Evolutionary conservation across 768 basidiomycete genomes (phyloP), one percentile per base, ranked within the genome.

Genomic region (Podaxis rugospora): DNA sequence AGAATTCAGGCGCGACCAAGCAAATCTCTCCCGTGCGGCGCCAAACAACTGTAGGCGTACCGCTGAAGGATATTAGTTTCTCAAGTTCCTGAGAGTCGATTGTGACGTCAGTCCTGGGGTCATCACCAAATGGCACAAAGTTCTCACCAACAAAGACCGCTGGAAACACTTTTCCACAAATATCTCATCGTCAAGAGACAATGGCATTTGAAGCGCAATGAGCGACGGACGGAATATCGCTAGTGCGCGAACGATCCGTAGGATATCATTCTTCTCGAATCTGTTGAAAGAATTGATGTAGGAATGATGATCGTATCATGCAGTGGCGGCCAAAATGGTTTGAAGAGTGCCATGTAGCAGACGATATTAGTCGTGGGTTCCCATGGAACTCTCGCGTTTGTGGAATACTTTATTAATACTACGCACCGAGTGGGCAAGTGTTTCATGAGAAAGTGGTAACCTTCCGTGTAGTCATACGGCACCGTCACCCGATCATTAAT

Each of bases 41-140:
- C 96, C 96, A 99, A 10, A 96, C 92, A 44, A 95, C 94, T 1
- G 96, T 98, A 2, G 96, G 96, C 28, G 96, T 98, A 10, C 96
- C 96, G 66, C 91, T 95, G 73, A 92, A 97, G 55, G 93, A 94
- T 62, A 98, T 97, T 63, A 98, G 83, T 75, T 97, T 98, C 74
- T 97, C 93, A 59, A 98, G 82, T 78, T 98, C 96, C 93, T 96
- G 65, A 10, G 53, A 14, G 58, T 54, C 36, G 63, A 9, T 10
- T 10, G 16, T 66, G 49, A 65, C 28, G 53, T 65, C 46, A 66
- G 63, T 37, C 18, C 23, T 10, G 5, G 6, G 37, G 21, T 27
- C 10, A 14, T 51, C 5, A 47, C 42, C 35, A 39, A 53, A 18
- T 47, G 23, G 44, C 52, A 47, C 21, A 37, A 54, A 37, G 37